These are phyloP conservation scores for Fragaria ananassa DNA, from an alignment of 306 rosid species.

Conservation along the genomic window DNA sequence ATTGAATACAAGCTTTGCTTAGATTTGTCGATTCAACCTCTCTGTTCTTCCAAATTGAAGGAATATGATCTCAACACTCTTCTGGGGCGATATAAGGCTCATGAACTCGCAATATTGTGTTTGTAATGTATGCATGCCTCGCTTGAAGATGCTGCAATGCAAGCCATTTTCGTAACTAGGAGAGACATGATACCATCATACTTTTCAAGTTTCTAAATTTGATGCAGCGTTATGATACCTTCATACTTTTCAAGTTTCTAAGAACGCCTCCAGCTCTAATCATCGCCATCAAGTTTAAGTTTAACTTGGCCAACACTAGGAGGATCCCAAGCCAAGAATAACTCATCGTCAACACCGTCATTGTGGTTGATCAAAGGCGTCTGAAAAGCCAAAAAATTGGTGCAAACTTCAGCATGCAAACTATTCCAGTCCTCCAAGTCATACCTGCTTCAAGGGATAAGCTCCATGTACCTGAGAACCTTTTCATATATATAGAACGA, in stretches of 20 bases:
- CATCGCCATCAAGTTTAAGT: not conserved
- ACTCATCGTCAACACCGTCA: not conserved
- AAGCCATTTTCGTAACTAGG: not conserved
- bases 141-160: not conserved
- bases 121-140: not conserved
- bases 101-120: not conserved
- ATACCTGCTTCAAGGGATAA: too few relatives aligned
- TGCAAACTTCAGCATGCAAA: not conserved
- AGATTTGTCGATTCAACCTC: not conserved
- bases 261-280: not conserved
- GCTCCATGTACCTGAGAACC: conserved; percentile 21
- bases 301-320: too few relatives aligned
- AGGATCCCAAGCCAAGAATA: too few relatives aligned
- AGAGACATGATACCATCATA: too few relatives aligned
- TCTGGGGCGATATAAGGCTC: not conserved
- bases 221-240: not conserved
- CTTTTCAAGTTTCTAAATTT: not conserved
- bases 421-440: too few relatives aligned
- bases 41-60: not conserved
- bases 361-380: not conserved
- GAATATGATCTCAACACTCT: not conserved
- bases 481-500: conserved; percentile 86
- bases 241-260: not conserved
- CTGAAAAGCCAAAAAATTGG: not conserved
- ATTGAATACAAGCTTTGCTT: not conserved